These are phyloP conservation scores for Saururus chinensis DNA, from an alignment of 164 flowering plant species.

Conservation along the genomic window DNA sequence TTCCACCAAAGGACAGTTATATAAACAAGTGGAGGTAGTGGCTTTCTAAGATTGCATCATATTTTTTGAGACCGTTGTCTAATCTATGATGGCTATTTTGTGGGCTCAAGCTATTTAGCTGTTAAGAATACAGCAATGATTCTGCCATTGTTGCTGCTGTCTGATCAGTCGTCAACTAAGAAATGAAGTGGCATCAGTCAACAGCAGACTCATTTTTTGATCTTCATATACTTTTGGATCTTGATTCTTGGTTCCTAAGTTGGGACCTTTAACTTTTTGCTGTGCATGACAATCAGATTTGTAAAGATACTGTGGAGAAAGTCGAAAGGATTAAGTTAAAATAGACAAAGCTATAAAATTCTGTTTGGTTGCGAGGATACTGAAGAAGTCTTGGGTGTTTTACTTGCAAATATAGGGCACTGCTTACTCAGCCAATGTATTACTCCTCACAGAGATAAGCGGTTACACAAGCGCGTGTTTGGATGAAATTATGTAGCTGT, in stretches of 20 bases:
- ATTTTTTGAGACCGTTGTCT: neutral
- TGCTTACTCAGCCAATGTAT: too few species aligned
- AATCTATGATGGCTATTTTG: neutral
- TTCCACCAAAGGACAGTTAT: constrained; percentile 5
- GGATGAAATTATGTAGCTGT: too few species aligned
- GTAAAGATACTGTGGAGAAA: too few species aligned
- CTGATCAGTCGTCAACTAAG: neutral
- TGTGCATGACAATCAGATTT: neutral
- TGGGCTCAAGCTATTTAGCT: neutral
- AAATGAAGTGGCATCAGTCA: neutral
- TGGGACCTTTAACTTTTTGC: neutral
- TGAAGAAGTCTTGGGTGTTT: too few species aligned
- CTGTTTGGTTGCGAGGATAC: too few species aligned
- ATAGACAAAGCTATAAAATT: too few species aligned
- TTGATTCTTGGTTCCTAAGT: neutral
- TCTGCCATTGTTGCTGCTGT: neutral
- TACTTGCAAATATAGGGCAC: too few species aligned
- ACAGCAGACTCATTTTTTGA: too few species aligned
- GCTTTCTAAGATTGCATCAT: too few species aligned
- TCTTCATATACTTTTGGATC: neutral
- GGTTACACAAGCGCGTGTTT: too few species aligned
- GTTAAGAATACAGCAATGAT: neutral
- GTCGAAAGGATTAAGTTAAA: too few species aligned
- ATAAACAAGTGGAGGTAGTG: constrained; percentile 6
- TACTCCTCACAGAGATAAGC: too few species aligned